phyloP scores from a whole-genome alignment of 1,284 basidiomycete species.

The Neotropicomus parvogracilis region DNA sequence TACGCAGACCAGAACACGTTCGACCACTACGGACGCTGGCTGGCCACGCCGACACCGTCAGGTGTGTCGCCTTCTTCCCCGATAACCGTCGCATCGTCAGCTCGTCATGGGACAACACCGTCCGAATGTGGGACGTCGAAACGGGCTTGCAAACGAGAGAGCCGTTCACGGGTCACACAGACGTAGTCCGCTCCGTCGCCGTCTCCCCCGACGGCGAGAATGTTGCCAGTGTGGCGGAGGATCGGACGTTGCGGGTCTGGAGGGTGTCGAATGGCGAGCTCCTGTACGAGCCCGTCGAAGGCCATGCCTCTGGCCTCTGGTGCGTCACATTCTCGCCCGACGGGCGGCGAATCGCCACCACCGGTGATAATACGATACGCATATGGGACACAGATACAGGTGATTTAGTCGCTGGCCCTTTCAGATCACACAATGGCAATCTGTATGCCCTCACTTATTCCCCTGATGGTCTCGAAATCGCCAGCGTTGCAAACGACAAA shows the following conservation, averaged over 20 bases:
- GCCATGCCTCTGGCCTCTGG: constrained; percentile 30
- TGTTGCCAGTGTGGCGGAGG: constrained; percentile 30
- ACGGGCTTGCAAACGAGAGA: constrained; percentile 15
- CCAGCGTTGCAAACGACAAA: constrained; percentile 32
- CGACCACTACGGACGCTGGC: constrained; percentile 26
- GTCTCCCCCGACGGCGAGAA: constrained; percentile 27
- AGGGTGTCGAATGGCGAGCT: constrained; percentile 20
- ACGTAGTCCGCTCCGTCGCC: constrained; percentile 32
- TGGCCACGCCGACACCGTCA: constrained; percentile 29
- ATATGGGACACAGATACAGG: constrained; percentile 33
- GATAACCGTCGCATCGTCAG: constrained; percentile 28
- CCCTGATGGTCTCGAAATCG: constrained; percentile 33
- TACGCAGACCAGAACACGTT: constrained; percentile 28
- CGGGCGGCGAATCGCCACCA: constrained; percentile 31
- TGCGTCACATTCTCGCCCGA: constrained; percentile 33
- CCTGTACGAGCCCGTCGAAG: constrained; percentile 29
- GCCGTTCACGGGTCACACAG: constrained; percentile 27
- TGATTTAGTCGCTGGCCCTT: constrained; percentile 25
- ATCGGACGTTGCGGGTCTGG: constrained; percentile 33
- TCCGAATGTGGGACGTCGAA: constrained; percentile 31
- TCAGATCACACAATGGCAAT: constrained; percentile 32
- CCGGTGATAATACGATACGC: constrained; percentile 33
- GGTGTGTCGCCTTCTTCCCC: constrained; percentile 31
- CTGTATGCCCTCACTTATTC: constrained; percentile 31
- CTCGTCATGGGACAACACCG: constrained; percentile 30